phyloP scores from a whole-genome alignment of 164 flowering plant species.

The Pachysandra terminalis region DNA sequence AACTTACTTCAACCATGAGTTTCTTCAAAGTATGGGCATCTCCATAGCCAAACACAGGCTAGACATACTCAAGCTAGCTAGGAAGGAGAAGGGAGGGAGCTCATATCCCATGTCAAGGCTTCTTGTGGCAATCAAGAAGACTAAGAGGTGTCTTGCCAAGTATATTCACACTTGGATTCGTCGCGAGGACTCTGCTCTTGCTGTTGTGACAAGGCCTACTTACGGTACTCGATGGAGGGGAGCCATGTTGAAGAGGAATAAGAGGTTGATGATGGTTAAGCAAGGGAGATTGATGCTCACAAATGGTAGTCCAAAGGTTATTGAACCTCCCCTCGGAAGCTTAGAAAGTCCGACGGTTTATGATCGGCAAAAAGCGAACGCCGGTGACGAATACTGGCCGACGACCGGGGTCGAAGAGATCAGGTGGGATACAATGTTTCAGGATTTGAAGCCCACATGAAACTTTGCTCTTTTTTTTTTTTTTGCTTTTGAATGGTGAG shows the following conservation, averaged over 20 bases:
- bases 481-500: constrained; percentile 32
- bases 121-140: constrained; percentile 47
- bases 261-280: constrained; percentile 23
- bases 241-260: constrained; percentile 58
- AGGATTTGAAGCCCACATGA: constrained; percentile 63
- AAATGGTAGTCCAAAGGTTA: constrained; percentile 33
- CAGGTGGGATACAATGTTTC: constrained; percentile 70
- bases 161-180: constrained; percentile 39
- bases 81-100: constrained; percentile 32
- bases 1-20: constrained; percentile 70
- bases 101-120: constrained; percentile 44
- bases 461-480: background rate
- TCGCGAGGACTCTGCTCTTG: constrained; percentile 51
- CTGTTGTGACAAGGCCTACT: constrained; percentile 39
- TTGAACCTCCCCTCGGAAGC: constrained; percentile 15
- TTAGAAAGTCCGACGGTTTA: constrained; percentile 23
- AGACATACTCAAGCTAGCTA: constrained; percentile 77
- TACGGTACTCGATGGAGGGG: constrained; percentile 51
- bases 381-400: constrained; percentile 22
- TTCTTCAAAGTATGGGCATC: constrained; percentile 82
- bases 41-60: constrained; percentile 79
- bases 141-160: constrained; percentile 37
- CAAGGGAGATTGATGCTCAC: constrained; percentile 54
- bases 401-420: constrained; percentile 37
- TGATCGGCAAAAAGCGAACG: constrained; percentile 11